Evolutionary conservation across 2,329 filamentous ascomycete genomes (phyloP).

Genomic region (Emmonsiellopsis sp.): DNA sequence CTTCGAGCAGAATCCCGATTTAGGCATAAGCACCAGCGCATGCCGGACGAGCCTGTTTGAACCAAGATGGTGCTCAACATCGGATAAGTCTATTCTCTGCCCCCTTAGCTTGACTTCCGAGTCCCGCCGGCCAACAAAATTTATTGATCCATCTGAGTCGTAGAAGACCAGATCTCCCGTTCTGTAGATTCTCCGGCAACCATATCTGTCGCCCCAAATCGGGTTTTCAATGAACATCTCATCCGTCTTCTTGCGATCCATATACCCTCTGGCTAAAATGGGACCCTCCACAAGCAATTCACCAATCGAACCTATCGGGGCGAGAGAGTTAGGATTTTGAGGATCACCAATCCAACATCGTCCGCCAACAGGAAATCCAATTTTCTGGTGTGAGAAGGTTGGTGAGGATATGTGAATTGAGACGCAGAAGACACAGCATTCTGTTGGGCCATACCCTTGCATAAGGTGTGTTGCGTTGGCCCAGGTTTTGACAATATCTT

Average conservation of each 20-base stretch:
- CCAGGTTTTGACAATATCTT: slow-evolving; percentile 37
- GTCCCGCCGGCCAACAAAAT: slow-evolving; percentile 20
- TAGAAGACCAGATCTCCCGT: slow-evolving; percentile 16
- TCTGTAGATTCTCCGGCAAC: slow-evolving; percentile 10
- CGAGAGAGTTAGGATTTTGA: slow-evolving; percentile 26
- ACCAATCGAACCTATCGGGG: slow-evolving; percentile 44
- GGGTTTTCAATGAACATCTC: slow-evolving; percentile 47
- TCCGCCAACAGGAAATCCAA: slow-evolving; percentile 27
- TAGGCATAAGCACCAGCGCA: not conserved
- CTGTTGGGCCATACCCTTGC: slow-evolving; percentile 34
- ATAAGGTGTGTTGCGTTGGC: slow-evolving; percentile 32
- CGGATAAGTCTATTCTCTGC: slow-evolving; percentile 15
- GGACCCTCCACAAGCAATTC: slow-evolving; percentile 26
- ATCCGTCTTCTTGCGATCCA: slow-evolving; percentile 45
- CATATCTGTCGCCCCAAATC: not conserved
- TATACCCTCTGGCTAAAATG: slow-evolving; percentile 49
- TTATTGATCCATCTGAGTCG: slow-evolving; percentile 11
- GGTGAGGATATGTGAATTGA: slow-evolving; percentile 21
- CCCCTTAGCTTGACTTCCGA: slow-evolving; percentile 17
- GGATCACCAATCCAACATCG: slow-evolving; percentile 33
- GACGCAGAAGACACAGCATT: slow-evolving; percentile 29
- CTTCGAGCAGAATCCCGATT: not conserved
- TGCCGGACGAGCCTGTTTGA: not conserved
- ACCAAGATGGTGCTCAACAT: slow-evolving; percentile 17
- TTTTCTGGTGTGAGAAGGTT: slow-evolving; percentile 22